phyloP scores from a whole-genome alignment of 257 asterid genomes.

The Solanum raphanifolium region DNA sequence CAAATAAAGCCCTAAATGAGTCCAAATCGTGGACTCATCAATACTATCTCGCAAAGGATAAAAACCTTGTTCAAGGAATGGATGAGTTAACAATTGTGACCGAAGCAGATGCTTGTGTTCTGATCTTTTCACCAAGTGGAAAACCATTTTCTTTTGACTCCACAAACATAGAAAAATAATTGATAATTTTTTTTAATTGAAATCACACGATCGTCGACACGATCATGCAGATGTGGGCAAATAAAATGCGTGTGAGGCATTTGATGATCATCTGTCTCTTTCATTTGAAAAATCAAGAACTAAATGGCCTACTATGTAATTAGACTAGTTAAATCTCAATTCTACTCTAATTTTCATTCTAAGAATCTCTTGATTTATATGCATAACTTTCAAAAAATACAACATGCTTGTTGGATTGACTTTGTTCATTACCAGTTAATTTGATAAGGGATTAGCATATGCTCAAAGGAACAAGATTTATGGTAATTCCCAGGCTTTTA shows the following conservation, averaged over 20 bases:
- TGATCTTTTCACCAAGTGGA: background rate
- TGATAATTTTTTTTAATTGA: too few species aligned
- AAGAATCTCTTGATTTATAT: background rate
- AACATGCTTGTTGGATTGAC: background rate
- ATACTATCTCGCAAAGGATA: too few species aligned
- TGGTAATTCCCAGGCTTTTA: conserved; percentile 49
- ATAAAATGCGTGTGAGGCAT: background rate
- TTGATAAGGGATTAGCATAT: background rate
- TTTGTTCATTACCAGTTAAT: background rate
- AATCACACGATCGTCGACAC: background rate
- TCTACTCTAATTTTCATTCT: too few species aligned
- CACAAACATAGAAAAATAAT: background rate
- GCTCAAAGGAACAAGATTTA: conserved; percentile 14
- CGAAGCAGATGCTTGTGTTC: background rate
- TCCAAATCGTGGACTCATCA: too few species aligned
- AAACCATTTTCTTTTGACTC: background rate
- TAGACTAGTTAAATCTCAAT: background rate
- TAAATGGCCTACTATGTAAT: background rate
- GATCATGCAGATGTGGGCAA: background rate
- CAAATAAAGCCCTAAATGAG: too few species aligned
- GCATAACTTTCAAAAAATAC: background rate
- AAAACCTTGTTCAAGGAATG: too few species aligned
- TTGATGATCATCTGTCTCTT: background rate
- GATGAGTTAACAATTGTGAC: too few species aligned
- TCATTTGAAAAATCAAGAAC: background rate